Evolutionary conservation across 352 stramenopile species (phyloP).

Genomic region (Thraustochytrium striatum): DNA sequence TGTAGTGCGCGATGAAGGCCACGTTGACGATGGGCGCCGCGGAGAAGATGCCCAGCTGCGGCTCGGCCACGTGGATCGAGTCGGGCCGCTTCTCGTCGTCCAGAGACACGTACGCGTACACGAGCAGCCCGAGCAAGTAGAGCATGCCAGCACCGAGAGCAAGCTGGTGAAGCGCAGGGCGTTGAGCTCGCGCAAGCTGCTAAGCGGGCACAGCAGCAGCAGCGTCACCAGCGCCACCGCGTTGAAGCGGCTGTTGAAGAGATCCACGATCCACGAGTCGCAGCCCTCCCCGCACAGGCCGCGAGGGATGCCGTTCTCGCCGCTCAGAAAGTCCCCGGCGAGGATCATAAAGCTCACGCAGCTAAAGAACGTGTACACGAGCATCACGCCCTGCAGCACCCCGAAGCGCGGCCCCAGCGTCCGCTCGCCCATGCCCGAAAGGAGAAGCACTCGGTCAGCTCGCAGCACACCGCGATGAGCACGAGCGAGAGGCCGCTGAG

Average conservation of each 20-base stretch:
- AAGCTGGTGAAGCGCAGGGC: constrained; percentile 65
- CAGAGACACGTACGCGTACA: not conserved
- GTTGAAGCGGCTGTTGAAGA: constrained; percentile 58
- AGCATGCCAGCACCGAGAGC: constrained; percentile 67
- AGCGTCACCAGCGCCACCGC: constrained; percentile 62
- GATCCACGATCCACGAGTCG: constrained; percentile 47
- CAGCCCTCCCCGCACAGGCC: constrained; percentile 10
- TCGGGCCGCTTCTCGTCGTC: not conserved
- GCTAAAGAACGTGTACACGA: constrained; percentile 49
- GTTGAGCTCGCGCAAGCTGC: constrained; percentile 63
- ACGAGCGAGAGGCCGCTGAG: constrained; percentile 27
- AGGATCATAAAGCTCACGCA: constrained; percentile 49
- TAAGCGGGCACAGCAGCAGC: constrained; percentile 67
- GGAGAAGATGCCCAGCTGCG: constrained; percentile 27
- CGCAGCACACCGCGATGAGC: constrained; percentile 44
- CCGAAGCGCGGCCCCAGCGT: constrained; percentile 19
- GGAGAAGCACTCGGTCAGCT: constrained; percentile 32
- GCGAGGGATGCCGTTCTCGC: constrained; percentile 26
- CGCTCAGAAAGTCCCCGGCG: constrained; percentile 37
- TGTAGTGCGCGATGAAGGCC: constrained; percentile 73
- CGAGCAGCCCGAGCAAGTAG: constrained; percentile 22
- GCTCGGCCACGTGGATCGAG: not conserved
- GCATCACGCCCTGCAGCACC: constrained; percentile 25
- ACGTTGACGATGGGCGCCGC: constrained; percentile 47
- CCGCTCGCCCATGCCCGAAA: constrained; percentile 43